Percentiles rank a stretch among this genome's conserved stretches.
Conservation (phyloP, 1,284 basidiomycete species). For the Melampsora medusae region DNA sequence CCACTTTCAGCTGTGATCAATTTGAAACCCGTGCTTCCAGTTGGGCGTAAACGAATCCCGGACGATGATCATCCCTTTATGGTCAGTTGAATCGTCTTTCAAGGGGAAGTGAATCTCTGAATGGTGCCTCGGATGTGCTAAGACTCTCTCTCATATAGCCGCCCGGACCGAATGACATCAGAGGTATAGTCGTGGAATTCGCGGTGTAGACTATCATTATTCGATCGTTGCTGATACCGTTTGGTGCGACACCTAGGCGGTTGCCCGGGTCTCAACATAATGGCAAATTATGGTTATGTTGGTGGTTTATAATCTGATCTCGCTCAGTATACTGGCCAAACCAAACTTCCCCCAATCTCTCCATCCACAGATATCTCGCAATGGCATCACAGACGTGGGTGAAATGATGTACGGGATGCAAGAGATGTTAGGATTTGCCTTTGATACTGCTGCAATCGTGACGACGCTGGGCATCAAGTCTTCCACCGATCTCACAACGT, state of each 20-base stretch:
- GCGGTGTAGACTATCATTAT: not conserved
- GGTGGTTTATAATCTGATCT: too few relatives aligned
- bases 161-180: not conserved
- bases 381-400: not conserved
- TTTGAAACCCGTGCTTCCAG: not conserved
- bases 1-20: not conserved
- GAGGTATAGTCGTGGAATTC: not conserved
- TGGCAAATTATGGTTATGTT: not conserved
- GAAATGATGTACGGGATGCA: slow-evolving; percentile 5
- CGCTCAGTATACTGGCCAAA: too few relatives aligned
- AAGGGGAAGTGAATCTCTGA: too few relatives aligned
- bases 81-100: not conserved
- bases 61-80: slow-evolving; percentile 34
- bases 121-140: too few relatives aligned
- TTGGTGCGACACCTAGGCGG: not conserved
- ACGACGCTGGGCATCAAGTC: not conserved
- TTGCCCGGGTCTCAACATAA: slow-evolving; percentile 5
- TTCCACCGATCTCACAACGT: not conserved
- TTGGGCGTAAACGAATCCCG: slow-evolving; percentile 34
- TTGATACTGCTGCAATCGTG: not conserved
- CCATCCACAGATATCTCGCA: not conserved
- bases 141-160: not conserved
- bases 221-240: not conserved
- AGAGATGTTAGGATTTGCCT: slow-evolving; percentile 1
- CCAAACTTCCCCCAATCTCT: too few relatives aligned